Conservation (phyloP, 306 rosid genomes). For the Prunus padus region DNA sequence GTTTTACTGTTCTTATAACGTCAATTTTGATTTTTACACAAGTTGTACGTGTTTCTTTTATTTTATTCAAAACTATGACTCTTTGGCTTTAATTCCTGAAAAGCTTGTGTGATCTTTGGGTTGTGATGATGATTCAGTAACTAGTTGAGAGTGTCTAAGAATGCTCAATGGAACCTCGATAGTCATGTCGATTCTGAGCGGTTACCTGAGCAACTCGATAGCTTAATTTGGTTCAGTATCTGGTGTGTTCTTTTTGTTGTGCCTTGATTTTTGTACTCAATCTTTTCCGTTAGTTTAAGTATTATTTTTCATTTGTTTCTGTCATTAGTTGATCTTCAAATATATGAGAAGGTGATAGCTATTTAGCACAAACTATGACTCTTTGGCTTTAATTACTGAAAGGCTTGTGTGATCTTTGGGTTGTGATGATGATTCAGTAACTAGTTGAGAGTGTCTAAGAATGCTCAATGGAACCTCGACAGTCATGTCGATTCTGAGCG, state of each 20-base stretch:
- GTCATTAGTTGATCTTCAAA: neutral
- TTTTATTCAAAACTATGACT: neutral
- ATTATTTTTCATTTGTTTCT: neutral
- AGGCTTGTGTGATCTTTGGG: neutral
- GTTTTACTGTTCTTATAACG: neutral
- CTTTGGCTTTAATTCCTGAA: neutral
- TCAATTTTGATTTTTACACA: neutral
- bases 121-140: slow-evolving; percentile 44
- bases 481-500: slow-evolving; percentile 43
- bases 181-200: slow-evolving; percentile 43
- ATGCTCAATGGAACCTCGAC: slow-evolving; percentile 38
- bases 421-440: slow-evolving; percentile 44
- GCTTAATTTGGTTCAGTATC: neutral
- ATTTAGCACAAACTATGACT: neutral
- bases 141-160: slow-evolving; percentile 31
- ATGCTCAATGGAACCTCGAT: slow-evolving; percentile 36
- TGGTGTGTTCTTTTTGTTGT: neutral
- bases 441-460: slow-evolving; percentile 32
- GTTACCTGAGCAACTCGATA: slow-evolving; percentile 48
- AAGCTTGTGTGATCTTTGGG: neutral
- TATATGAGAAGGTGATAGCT: neutral
- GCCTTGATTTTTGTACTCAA: neutral
- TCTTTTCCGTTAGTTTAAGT: neutral
- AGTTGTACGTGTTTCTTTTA: neutral
- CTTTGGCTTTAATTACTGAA: neutral